Base-by-base conservation (phyloP, 371 early-diverging fungal species). In the Chytridium lagenaria region DNA sequence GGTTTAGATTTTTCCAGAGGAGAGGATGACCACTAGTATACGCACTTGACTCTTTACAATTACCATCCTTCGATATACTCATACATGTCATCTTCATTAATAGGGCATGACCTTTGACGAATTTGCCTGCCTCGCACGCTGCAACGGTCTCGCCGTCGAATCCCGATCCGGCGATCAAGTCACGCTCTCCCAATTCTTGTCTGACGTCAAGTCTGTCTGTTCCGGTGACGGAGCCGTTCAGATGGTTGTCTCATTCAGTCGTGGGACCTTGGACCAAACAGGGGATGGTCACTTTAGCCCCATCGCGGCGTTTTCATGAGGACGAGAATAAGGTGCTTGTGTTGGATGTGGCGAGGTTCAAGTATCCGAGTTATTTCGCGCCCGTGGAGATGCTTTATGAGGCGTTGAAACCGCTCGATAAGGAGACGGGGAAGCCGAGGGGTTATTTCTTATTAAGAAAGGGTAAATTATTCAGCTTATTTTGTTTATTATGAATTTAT, bases 171-270 rank as follows among this genome's bases (percentile, higher is more conserved):
- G 88, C 1, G 84, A 84, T 50, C 84, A 88, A 22, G 85, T 89
- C 33, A 81, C 92, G 0, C 76, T 89, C 26, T 90, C 92, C 40
- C 89, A 95, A 78, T 95, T 97, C 70, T 72, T 89, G 28, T 74
- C 81, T 23, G 95, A 95, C 73, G 80, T 97, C 5, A 85, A 88
- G 61, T 71, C 76, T 49, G 90, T 91, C 1, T 88, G 91, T 26
- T 85, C 86, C 38, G 81, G 89, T 12, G 86, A 89, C 37, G 64
- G 59, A 7, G 92, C 93, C 61, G 84, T 88, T 59, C 94, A 93
- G 59, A 93, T 95, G 91, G 94, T 97, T 0, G 87, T 94, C 39
- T 93, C 94, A 0, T 97, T 93, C 70, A 90, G 91, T 0, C 88
- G 97, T 34, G 86, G 87, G 39, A 78, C 87, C 0, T 83, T 97